phyloP scores from a whole-genome alignment of 2,329 filamentous ascomycete species.

The Penicillium vulpinum region DNA sequence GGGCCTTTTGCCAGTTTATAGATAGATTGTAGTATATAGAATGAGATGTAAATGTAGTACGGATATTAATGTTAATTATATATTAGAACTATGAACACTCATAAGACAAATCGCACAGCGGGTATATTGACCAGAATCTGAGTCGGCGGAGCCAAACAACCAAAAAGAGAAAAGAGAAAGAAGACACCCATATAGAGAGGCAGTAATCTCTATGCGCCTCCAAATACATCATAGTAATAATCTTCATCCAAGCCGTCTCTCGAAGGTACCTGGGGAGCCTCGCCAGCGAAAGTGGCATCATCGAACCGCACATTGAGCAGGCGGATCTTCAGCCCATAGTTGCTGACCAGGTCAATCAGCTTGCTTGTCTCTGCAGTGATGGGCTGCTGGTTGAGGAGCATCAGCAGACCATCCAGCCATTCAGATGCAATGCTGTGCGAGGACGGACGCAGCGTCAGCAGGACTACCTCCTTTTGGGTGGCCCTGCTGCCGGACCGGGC shows the following conservation, averaged over 20 bases:
- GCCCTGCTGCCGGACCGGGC: conserved; percentile 34
- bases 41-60: not conserved
- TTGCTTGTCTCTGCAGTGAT: conserved; percentile 97
- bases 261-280: conserved; percentile 73
- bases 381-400: conserved; percentile 91
- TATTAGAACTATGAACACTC: not conserved
- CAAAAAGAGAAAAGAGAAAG: not conserved
- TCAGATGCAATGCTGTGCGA: conserved; percentile 85
- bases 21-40: not conserved
- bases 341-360: conserved; percentile 77
- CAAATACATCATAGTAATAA: conserved; percentile 82
- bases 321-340: conserved; percentile 90
- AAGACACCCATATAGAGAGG: not conserved
- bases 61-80: not conserved
- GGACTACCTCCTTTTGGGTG: conserved; percentile 63
- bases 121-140: conserved; percentile 12
- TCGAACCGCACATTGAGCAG: conserved; percentile 89
- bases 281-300: conserved; percentile 67
- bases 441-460: conserved; percentile 79
- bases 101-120: conserved; percentile 6
- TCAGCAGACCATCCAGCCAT: conserved; percentile 92
- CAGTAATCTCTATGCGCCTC: conserved; percentile 30
- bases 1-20: not conserved
- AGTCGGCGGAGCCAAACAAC: not conserved
- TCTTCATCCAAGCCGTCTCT: conserved; percentile 86